A percentile compares a stretch with the other conserved stretches of the same genome.
Evolutionary conservation across 495 filamentous ascomycete species (phyloP).

Genomic region (Echria macrotheca): DNA sequence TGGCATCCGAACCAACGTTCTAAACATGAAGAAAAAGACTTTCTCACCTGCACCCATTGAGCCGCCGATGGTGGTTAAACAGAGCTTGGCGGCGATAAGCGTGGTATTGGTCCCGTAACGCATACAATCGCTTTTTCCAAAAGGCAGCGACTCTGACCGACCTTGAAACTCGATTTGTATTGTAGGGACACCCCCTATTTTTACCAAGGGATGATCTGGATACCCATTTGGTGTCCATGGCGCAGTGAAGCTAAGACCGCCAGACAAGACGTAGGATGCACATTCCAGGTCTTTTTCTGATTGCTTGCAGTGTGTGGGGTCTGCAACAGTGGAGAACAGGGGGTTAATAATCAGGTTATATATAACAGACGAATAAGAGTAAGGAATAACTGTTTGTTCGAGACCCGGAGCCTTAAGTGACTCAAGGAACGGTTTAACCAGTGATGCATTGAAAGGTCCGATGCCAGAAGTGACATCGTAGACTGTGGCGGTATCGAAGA

Average conservation of each 20-base stretch:
- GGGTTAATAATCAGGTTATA: constrained; percentile 13
- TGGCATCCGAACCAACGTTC: too few relatives aligned
- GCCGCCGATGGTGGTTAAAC: background rate
- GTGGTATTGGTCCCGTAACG: background rate
- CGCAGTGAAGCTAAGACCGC: constrained; percentile 1
- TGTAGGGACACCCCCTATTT: background rate
- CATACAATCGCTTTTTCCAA: background rate
- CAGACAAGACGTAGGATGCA: constrained; percentile 8
- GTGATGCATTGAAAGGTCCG: constrained; percentile 17
- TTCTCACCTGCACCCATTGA: background rate
- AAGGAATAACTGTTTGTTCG: constrained; percentile 1
- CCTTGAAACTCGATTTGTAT: constrained; percentile 1
- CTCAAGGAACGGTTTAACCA: constrained; percentile 6
- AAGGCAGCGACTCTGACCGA: background rate
- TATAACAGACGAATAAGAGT: background rate
- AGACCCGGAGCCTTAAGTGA: background rate
- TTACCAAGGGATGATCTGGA: constrained; percentile 1
- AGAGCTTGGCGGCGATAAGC: constrained; percentile 1
- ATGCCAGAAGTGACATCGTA: constrained; percentile 15
- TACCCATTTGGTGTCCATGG: constrained; percentile 9
- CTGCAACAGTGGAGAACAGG: constrained; percentile 4
- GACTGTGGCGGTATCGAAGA: constrained; percentile 1
- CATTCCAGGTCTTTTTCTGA: constrained; percentile 2
- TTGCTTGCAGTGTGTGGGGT: background rate
- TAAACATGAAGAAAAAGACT: too few relatives aligned